These are phyloP conservation scores for Curvularia eragrostidis DNA, from an alignment of 2,329 filamentous ascomycete species.

Conservation along the genomic window DNA sequence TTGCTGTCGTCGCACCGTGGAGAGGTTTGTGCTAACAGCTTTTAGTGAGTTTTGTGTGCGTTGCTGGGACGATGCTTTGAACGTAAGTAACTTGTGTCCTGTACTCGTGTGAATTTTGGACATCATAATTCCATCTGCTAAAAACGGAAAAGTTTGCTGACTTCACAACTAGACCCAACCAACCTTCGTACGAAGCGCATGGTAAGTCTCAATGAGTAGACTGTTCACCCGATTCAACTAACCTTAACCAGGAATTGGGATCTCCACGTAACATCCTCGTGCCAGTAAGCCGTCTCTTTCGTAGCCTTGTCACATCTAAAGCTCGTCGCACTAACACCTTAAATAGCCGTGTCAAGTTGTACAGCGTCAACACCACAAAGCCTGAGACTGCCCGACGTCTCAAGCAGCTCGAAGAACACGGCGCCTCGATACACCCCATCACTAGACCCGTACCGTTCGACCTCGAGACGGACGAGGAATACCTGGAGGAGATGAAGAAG, in stretches of 20 bases:
- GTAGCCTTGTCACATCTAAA: no score
- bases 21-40: slow-evolving; percentile 4
- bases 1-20: not conserved
- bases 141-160: slow-evolving; percentile 11
- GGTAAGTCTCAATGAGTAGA: slow-evolving; percentile 37
- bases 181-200: slow-evolving; percentile 52
- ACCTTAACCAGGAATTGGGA: slow-evolving; percentile 66
- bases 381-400: slow-evolving; percentile 59
- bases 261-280: slow-evolving; percentile 68
- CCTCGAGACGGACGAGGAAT: slow-evolving; percentile 59
- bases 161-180: slow-evolving; percentile 49
- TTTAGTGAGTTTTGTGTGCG: slow-evolving; percentile 51
- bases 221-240: slow-evolving; percentile 10
- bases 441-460: slow-evolving; percentile 62
- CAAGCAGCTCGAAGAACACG: slow-evolving; percentile 59
- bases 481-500: slow-evolving; percentile 52
- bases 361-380: slow-evolving; percentile 65
- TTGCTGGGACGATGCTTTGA: slow-evolving; percentile 56
- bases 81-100: slow-evolving; percentile 34
- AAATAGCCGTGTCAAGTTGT: slow-evolving; percentile 54
- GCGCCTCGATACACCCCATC: slow-evolving; percentile 59
- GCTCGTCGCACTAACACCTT: not conserved
- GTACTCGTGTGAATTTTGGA: not conserved
- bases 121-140: not conserved
- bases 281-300: slow-evolving; percentile 52